Conservation (phyloP, 75 land plant species). For the Ceratopteris richardii region DNA sequence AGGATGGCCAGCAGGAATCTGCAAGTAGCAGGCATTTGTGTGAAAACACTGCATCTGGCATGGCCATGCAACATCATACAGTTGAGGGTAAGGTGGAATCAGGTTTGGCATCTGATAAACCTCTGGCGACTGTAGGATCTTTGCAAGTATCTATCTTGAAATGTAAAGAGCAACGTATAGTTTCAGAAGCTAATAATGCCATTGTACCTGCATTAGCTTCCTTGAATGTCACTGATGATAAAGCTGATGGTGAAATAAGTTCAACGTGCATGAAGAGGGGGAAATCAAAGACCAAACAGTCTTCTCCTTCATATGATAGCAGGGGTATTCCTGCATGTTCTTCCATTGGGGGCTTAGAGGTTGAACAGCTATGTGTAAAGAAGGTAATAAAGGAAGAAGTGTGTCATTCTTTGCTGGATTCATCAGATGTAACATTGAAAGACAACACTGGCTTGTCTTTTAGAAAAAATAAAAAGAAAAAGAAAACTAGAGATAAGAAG, state of each 20-base stretch:
- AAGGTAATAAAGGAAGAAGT: constrained; percentile 15
- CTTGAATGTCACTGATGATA: neutral
- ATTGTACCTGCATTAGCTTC: neutral
- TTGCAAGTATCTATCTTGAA: neutral
- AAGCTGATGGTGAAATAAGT: neutral
- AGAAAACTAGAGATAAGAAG: constrained; percentile 19
- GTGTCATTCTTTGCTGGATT: constrained; percentile 2
- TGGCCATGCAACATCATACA: neutral
- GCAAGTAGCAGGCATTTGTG: neutral
- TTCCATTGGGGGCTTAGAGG: neutral
- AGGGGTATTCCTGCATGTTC: no score
- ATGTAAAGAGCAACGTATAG: neutral
- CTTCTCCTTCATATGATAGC: no score
- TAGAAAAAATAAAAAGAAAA: constrained; percentile 26
- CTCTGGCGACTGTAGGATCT: neutral
- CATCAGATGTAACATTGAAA: constrained; percentile 5
- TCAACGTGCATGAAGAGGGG: no score
- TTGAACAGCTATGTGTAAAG: neutral
- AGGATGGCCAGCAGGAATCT: neutral
- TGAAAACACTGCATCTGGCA: neutral
- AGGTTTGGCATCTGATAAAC: neutral
- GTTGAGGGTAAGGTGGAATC: neutral
- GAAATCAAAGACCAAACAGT: neutral
- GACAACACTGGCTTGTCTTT: constrained; percentile 7
- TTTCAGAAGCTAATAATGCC: neutral